These are phyloP conservation scores for Chrysochromulina tobinii DNA, from an alignment of 78 protist genomes.

Conservation along the genomic window DNA sequence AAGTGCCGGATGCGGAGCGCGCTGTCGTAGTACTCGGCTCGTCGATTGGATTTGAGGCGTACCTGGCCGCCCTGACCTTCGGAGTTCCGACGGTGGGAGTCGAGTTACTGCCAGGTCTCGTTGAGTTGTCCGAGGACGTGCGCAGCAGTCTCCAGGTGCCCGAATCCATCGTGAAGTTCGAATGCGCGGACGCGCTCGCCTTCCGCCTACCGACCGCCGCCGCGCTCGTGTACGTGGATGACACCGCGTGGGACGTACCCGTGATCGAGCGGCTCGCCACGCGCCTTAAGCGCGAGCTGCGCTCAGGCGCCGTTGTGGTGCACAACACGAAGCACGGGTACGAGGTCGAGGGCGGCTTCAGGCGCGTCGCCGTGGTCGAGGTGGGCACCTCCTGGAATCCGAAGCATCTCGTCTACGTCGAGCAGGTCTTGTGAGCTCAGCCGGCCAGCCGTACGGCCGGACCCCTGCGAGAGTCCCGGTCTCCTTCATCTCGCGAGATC, in stretches of 20 bases:
- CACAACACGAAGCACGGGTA: neutral
- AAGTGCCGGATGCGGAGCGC: neutral
- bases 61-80: neutral
- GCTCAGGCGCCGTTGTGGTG: neutral
- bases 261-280: neutral
- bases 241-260: conserved; percentile 15
- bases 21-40: neutral
- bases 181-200: neutral
- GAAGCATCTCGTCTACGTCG: neutral
- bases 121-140: neutral
- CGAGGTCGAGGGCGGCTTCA: neutral
- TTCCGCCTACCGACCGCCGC: neutral
- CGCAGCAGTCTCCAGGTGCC: neutral
- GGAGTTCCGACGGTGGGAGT: neutral
- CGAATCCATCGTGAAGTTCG: neutral
- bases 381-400: neutral
- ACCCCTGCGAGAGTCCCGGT: too few species aligned
- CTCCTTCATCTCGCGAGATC: too few species aligned
- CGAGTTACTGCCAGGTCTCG: neutral
- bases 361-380: neutral
- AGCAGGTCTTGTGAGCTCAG: neutral
- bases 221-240: neutral
- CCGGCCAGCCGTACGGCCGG: neutral
- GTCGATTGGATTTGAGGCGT: conserved; percentile 5
- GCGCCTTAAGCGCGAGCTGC: neutral